A percentile compares a stretch with the other conserved stretches of the same genome.
Evolutionary conservation across 768 basidiomycete species (phyloP).

Genomic region (Trametes coccinea): DNA sequence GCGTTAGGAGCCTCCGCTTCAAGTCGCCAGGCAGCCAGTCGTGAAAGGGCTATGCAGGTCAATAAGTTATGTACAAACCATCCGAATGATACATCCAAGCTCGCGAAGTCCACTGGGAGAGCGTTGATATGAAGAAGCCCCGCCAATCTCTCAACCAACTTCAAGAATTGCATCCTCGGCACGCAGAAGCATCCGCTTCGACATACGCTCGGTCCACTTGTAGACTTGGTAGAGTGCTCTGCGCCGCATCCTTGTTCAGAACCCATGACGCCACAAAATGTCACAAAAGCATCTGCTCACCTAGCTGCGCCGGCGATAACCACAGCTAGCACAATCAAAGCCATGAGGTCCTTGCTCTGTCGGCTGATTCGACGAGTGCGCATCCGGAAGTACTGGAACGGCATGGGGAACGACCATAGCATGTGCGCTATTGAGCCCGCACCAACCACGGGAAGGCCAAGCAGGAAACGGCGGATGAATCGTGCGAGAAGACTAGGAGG

Average conservation of each 20-base stretch:
- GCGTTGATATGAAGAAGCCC: too few relatives aligned
- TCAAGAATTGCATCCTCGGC: conserved; percentile 84
- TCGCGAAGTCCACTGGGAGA: too few relatives aligned
- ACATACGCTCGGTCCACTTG: conserved; percentile 54
- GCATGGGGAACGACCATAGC: conserved; percentile 63
- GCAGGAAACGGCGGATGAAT: conserved; percentile 68
- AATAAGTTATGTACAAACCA: background rate
- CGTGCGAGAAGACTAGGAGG: conserved; percentile 51
- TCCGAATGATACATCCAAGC: background rate
- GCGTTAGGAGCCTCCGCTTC: too few relatives aligned
- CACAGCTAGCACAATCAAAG: conserved; percentile 62
- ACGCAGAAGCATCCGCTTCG: conserved; percentile 61
- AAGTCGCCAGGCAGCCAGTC: too few relatives aligned
- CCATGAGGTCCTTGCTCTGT: conserved; percentile 60
- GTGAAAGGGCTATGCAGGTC: background rate
- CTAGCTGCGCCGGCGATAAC: conserved; percentile 63
- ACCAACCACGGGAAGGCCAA: conserved; percentile 78
- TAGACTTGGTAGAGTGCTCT: conserved; percentile 78
- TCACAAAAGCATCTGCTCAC: conserved; percentile 37
- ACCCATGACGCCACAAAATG: background rate
- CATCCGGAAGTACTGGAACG: conserved; percentile 69
- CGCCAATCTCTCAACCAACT: conserved; percentile 38
- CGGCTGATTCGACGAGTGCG: conserved; percentile 57
- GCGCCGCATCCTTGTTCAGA: background rate
- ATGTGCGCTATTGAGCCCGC: conserved; percentile 75